phyloP scores from a whole-genome alignment of 768 basidiomycete species.

The button mushroom (Agaricus bisporus) region DNA sequence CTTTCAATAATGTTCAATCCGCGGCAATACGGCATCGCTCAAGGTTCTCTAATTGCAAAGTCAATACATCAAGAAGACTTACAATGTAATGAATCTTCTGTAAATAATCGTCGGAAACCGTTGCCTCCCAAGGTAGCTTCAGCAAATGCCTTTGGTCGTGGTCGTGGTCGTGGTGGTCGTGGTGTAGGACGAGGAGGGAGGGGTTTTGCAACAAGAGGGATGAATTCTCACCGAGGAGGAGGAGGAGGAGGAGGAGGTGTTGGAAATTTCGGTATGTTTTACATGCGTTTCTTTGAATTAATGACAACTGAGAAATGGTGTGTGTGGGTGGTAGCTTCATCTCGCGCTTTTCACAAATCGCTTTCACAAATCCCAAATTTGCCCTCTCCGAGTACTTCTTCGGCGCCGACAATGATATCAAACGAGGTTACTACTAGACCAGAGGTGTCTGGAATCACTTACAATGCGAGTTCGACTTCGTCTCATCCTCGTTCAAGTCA shows the following conservation, averaged over 20 bases:
- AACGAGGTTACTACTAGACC: too few species aligned
- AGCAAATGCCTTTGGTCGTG: neutral
- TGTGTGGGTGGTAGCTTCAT: neutral
- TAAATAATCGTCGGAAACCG: neutral
- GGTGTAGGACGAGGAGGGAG: neutral
- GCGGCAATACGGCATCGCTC: slow-evolving; percentile 4
- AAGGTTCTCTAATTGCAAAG: neutral
- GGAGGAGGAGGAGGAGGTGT: neutral
- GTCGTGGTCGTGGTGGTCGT: neutral
- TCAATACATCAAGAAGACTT: slow-evolving; percentile 2
- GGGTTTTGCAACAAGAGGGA: neutral
- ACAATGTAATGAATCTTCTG: slow-evolving; percentile 4
- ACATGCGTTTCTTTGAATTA: neutral
- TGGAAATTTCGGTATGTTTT: neutral
- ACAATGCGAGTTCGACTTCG: too few species aligned
- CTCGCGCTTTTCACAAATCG: neutral
- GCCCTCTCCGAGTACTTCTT: neutral
- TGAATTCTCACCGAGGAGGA: neutral
- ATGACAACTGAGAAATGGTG: neutral
- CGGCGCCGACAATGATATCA: too few species aligned
- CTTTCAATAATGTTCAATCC: slow-evolving; percentile 7
- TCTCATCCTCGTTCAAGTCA: neutral
- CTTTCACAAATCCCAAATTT: neutral
- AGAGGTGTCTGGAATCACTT: too few species aligned
- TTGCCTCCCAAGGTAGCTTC: slow-evolving; percentile 4